These are phyloP conservation scores for Fistulifera solaris DNA, from an alignment of 108 stramenopile species.

Conservation along the genomic window DNA sequence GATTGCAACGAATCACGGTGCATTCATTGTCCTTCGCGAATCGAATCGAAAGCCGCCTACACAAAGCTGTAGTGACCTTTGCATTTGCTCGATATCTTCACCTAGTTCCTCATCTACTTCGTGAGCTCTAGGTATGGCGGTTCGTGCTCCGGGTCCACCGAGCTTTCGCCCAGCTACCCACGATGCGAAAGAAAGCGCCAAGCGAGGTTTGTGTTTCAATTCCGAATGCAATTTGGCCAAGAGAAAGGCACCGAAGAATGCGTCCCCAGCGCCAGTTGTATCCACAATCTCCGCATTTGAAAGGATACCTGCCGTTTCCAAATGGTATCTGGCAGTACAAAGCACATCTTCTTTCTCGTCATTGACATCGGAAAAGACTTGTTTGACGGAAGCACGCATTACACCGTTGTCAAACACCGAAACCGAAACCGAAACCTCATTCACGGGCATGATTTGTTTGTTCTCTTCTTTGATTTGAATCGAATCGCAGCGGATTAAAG, in stretches of 20 bases:
- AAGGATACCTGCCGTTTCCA: constrained; percentile 20
- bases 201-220: background rate
- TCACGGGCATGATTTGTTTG: background rate
- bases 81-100: background rate
- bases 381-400: too few relatives aligned
- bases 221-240: constrained; percentile 1
- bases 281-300: constrained; percentile 26
- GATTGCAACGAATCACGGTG: too few relatives aligned
- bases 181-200: constrained; percentile 23
- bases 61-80: background rate
- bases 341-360: too few relatives aligned
- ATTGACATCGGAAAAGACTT: too few relatives aligned
- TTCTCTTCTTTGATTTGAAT: background rate
- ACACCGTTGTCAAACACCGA: too few relatives aligned
- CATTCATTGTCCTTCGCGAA: background rate
- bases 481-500: constrained; percentile 1
- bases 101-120: constrained; percentile 29
- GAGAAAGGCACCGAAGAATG: constrained; percentile 47
- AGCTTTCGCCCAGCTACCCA: constrained; percentile 43
- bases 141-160: constrained; percentile 26
- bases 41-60: background rate
- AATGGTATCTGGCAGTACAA: background rate
- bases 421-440: background rate
- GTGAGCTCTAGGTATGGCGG: constrained; percentile 16
- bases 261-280: constrained; percentile 54